Percentiles rank a stretch among this genome's conserved stretches.
Conservation (phyloP, 768 basidiomycete genomes). For the Obba rivulosa region DNA sequence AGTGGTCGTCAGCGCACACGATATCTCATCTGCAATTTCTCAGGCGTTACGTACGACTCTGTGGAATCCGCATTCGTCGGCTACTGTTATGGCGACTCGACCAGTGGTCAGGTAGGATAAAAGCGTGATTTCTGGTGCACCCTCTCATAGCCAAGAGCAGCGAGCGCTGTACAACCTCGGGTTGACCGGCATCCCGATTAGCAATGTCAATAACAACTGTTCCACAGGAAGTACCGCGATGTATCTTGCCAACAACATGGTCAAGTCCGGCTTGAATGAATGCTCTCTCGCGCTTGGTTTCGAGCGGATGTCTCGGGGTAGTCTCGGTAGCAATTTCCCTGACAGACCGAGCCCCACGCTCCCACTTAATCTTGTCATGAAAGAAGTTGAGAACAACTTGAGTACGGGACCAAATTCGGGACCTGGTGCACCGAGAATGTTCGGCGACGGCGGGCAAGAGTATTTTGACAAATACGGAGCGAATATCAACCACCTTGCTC, state of each 20-base stretch:
- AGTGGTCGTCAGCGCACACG: background rate
- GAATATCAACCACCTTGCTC: slow-evolving; percentile 59
- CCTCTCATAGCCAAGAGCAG: slow-evolving; percentile 27
- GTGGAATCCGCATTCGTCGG: slow-evolving; percentile 73
- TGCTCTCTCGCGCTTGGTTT: slow-evolving; percentile 83
- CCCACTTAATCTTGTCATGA: slow-evolving; percentile 38
- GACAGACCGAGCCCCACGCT: slow-evolving; percentile 43
- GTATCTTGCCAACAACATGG: slow-evolving; percentile 63
- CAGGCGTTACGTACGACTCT: slow-evolving; percentile 79
- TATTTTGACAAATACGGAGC: slow-evolving; percentile 75
- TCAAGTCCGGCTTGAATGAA: slow-evolving; percentile 65
- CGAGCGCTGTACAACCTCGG: slow-evolving; percentile 79
- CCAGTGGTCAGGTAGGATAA: slow-evolving; percentile 57
- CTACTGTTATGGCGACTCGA: slow-evolving; percentile 78
- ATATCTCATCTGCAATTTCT: background rate
- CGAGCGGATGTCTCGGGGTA: slow-evolving; percentile 78
- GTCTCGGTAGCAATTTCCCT: slow-evolving; percentile 60
- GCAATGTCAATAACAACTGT: slow-evolving; percentile 87
- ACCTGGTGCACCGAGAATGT: slow-evolving; percentile 67
- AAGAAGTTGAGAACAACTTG: slow-evolving; percentile 43
- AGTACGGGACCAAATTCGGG: slow-evolving; percentile 56
- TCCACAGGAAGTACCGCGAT: slow-evolving; percentile 78
- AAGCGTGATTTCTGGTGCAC: background rate
- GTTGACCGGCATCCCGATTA: slow-evolving; percentile 76
- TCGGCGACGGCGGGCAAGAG: slow-evolving; percentile 67